These are phyloP conservation scores for Penicillium tannophilum DNA, from an alignment of 495 filamentous ascomycete genomes.

Conservation along the genomic window DNA sequence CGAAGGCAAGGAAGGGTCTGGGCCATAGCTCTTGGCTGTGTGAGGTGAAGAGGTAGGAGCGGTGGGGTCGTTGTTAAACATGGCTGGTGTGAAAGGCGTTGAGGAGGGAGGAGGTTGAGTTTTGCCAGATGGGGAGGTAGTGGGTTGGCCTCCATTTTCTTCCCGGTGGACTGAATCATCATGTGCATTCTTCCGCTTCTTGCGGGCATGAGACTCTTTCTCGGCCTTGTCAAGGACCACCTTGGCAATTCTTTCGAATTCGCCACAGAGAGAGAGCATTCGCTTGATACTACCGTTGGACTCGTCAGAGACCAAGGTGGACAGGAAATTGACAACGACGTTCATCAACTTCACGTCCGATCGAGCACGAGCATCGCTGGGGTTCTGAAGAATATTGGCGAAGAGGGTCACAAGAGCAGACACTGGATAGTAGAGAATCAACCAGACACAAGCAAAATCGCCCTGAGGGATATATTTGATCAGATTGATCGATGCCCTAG, in stretches of 20 bases:
- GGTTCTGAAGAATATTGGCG: constrained; percentile 96
- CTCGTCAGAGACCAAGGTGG: constrained; percentile 70
- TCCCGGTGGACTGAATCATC: constrained; percentile 35
- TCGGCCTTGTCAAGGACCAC: constrained; percentile 90
- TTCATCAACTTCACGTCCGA: constrained; percentile 91
- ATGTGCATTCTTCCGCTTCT: constrained; percentile 73
- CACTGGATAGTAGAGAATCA: constrained; percentile 96
- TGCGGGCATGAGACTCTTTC: constrained; percentile 70
- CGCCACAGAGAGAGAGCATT: constrained; percentile 89
- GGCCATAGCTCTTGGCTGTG: constrained; percentile 32
- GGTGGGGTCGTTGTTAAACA: constrained; percentile 33
- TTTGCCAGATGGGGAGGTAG: constrained; percentile 26
- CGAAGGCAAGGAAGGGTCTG: constrained; percentile 39
- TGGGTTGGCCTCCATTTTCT: constrained; percentile 23
- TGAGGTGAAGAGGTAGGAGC: constrained; percentile 25
- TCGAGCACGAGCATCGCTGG: constrained; percentile 82
- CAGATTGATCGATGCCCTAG: constrained; percentile 87
- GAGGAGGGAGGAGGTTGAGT: constrained; percentile 28
- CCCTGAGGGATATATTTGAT: constrained; percentile 96
- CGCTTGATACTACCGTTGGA: constrained; percentile 85
- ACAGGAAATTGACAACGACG: constrained; percentile 87
- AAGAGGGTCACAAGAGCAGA: constrained; percentile 95
- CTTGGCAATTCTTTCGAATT: constrained; percentile 93
- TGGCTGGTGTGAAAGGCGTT: constrained; percentile 37
- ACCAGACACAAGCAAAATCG: constrained; percentile 94